Conservation (phyloP, 2,329 filamentous ascomycete genomes). For the Tolypocladium ovalisporum region DNA sequence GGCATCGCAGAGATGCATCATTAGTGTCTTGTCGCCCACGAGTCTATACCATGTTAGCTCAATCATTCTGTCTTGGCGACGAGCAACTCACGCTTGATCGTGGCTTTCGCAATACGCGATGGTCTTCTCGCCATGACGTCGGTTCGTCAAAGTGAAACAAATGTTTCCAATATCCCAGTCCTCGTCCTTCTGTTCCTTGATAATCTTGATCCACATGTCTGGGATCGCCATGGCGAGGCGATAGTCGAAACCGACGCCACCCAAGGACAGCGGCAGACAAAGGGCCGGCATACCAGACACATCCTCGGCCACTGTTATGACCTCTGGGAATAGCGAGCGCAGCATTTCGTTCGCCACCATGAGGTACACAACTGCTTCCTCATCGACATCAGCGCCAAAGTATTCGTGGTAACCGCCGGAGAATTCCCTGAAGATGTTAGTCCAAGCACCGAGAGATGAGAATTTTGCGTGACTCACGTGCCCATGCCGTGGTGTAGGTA, state of each 20-base stretch:
- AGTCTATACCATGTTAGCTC: constrained; percentile 43
- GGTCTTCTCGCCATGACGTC: constrained; percentile 92
- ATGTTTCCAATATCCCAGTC: constrained; percentile 87
- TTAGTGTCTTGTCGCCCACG: constrained; percentile 90
- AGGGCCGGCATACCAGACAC: constrained; percentile 98
- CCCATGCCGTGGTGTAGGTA: constrained; percentile 94
- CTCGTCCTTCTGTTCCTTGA: constrained; percentile 86
- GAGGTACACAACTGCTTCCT: constrained; percentile 88
- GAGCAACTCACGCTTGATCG: constrained; percentile 74
- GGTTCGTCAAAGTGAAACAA: constrained; percentile 79
- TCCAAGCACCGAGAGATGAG: not conserved
- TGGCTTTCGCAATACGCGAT: constrained; percentile 97
- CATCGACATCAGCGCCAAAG: constrained; percentile 79
- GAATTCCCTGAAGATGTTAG: constrained; percentile 57
- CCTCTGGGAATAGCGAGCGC: constrained; percentile 76
- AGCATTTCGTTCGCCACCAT: constrained; percentile 96
- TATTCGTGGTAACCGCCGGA: constrained; percentile 98
- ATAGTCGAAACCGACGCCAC: constrained; percentile 95
- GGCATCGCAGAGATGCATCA: constrained; percentile 97
- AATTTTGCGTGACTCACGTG: constrained; percentile 54
- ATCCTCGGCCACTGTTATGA: constrained; percentile 90
- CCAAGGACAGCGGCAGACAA: constrained; percentile 73
- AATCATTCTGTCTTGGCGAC: constrained; percentile 3
- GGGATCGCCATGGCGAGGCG: constrained; percentile 94
- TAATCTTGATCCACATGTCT: constrained; percentile 97